These are phyloP conservation scores for Coemansia biformis DNA, from an alignment of 192 early-diverging fungal species.

Conservation along the genomic window DNA sequence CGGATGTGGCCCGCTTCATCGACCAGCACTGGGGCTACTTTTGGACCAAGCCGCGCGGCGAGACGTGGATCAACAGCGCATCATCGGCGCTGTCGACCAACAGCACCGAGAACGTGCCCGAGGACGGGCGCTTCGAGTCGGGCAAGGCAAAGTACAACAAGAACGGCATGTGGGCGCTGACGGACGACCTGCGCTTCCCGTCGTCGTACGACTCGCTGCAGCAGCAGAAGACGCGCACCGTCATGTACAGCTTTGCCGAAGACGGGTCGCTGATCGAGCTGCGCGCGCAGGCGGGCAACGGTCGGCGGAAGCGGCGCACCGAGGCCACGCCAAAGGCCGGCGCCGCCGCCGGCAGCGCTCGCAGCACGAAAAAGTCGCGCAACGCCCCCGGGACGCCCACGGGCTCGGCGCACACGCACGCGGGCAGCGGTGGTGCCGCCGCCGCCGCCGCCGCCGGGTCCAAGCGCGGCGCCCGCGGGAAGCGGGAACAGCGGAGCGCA, in stretches of 20 bases:
- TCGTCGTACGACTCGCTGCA: conserved; percentile 51
- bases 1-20: conserved; percentile 62
- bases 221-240: conserved; percentile 49
- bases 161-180: conserved; percentile 54
- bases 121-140: conserved; percentile 52
- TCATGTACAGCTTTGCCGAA: conserved; percentile 51
- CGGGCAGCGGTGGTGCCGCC: conserved; percentile 1
- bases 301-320: conserved; percentile 41
- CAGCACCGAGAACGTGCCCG: conserved; percentile 52
- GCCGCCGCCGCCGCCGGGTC: conserved; percentile 1
- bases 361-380: conserved; percentile 32
- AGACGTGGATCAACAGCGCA: conserved; percentile 62
- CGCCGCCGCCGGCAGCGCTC: neutral
- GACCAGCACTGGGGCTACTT: conserved; percentile 63
- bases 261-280: conserved; percentile 48
- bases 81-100: conserved; percentile 56
- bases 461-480: conserved; percentile 25
- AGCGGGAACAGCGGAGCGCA: conserved; percentile 34
- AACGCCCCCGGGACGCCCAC: conserved; percentile 3
- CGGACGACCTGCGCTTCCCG: conserved; percentile 46
- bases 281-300: conserved; percentile 28
- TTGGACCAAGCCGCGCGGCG: conserved; percentile 58
- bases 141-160: conserved; percentile 55
- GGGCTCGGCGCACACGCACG: neutral
- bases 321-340: conserved; percentile 17